Base-by-base conservation (phyloP, 164 flowering plant species). In the Houttuynia cordata region DNA sequence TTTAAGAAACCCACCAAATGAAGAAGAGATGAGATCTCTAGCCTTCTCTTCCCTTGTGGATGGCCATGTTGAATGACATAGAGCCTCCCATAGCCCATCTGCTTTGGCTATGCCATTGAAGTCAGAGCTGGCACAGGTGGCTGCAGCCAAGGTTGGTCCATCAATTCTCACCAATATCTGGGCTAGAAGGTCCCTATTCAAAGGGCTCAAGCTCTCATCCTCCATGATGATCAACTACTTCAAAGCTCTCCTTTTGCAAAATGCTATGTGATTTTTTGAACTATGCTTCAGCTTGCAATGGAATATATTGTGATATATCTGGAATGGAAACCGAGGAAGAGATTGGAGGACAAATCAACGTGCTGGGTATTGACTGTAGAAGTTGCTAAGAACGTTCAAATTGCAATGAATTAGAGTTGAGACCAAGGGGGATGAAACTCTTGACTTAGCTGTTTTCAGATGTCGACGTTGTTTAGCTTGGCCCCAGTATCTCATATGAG, bases 1-100 rank as follows among this genome's bases (percentile, higher is more conserved):
- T 24, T 34, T 23, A 30, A 8, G 24, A 19, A 23, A 54, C 34
- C 57, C 57, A 56, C 69, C 57, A 18, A 19, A 47, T 3, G 21
- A 3, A 6, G 64, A 62, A 0, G 67, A 51, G 21, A 71, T 51
- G 10, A 74, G 37, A 22, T 14, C 12, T 5, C 51, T 58, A 1
- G 59, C 69, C 50, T 49, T 58, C 21, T 49, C 21, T 17, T 52
- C 58, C 41, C 53, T 53, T 9, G 78, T 71, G 30, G 74, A 71
- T 19, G 78, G 74, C 78, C 78, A 74, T 14, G 68, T 66, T 12
- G 75, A 41, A 34, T 66, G 66, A 34, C 70, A 71, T 0, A 71
- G 21, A 12, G 10, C 23, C 15, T 53, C 34, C 78, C 75, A 71
- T 21, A 68, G 34, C 10, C 41, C 34, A 30, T 57, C 69, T 24